Percentiles rank a stretch among this genome's conserved stretches.
These are phyloP conservation scores for Syzygium malaccense DNA, from an alignment of 441 rosid genomes.

Conservation along the genomic window DNA sequence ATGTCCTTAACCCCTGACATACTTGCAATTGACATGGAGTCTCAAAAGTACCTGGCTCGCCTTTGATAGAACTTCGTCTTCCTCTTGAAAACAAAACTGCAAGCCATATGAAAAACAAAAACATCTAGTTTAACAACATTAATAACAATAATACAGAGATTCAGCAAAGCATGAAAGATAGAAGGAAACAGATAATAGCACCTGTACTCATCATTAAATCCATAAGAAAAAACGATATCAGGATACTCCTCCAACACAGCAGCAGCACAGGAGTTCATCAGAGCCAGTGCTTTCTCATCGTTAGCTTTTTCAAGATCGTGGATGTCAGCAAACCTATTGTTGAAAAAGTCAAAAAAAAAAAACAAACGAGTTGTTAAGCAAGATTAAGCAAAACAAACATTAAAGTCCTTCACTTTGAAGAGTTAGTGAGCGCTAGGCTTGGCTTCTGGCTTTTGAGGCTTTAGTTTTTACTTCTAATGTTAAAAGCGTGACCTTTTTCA, in stretches of 20 bases:
- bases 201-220: slow-evolving; percentile 82
- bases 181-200: slow-evolving; percentile 1
- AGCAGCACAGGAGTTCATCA: slow-evolving; percentile 73
- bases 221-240: slow-evolving; percentile 74
- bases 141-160: background rate
- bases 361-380: background rate
- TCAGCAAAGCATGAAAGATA: background rate
- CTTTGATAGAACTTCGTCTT: slow-evolving; percentile 74
- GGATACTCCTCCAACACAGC: slow-evolving; percentile 66
- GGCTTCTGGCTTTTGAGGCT: background rate
- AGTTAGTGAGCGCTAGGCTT: background rate
- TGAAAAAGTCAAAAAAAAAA: background rate
- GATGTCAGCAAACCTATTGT: slow-evolving; percentile 48
- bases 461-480: background rate
- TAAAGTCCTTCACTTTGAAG: background rate
- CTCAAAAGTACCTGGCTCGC: slow-evolving; percentile 55
- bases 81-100: slow-evolving; percentile 85
- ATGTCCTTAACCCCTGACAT: too few species aligned
- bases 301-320: slow-evolving; percentile 77
- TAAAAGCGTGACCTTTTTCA: too few species aligned
- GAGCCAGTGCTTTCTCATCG: slow-evolving; percentile 51
- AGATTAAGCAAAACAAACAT: background rate
- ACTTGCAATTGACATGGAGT: background rate
- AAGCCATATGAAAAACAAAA: background rate
- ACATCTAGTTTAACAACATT: background rate